Conservation (phyloP, 2,329 filamentous ascomycete genomes). For the Cytospora piceae region DNA sequence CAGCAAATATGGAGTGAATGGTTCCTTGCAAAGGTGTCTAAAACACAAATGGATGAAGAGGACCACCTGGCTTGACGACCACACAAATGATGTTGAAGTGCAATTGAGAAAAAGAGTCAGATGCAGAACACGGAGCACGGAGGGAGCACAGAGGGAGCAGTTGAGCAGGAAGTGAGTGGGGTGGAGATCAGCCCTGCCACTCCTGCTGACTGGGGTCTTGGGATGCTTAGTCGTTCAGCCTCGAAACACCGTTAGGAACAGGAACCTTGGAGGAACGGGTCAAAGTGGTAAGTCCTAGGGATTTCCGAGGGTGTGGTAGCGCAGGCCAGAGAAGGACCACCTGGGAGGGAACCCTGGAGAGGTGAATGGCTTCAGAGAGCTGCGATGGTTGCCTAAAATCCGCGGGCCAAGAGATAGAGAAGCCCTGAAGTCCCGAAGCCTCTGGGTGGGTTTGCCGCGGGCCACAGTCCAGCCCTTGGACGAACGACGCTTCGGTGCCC, state of each 20-base stretch:
- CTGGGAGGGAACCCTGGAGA: not conserved
- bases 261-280: slow-evolving; percentile 3
- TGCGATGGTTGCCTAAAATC: not conserved
- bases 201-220: slow-evolving; percentile 31
- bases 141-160: slow-evolving; percentile 18
- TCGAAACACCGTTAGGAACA: slow-evolving; percentile 23
- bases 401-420: not conserved
- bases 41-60: slow-evolving; percentile 29
- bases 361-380: not conserved
- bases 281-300: slow-evolving; percentile 12
- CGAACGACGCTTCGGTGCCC: not conserved
- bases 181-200: slow-evolving; percentile 27
- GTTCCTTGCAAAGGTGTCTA: slow-evolving; percentile 28
- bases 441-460: not conserved
- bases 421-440: not conserved
- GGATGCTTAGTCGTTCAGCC: slow-evolving; percentile 30
- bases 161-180: slow-evolving; percentile 13
- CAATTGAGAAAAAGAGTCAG: slow-evolving; percentile 31
- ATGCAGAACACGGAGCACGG: slow-evolving; percentile 24
- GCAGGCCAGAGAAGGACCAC: not conserved
- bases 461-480: not conserved
- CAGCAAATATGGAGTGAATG: not conserved
- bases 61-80: slow-evolving; percentile 23
- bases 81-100: slow-evolving; percentile 22
- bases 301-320: not conserved